phyloP scores from a whole-genome alignment of 2,329 filamentous ascomycete genomes.

The Knufia petricola region DNA sequence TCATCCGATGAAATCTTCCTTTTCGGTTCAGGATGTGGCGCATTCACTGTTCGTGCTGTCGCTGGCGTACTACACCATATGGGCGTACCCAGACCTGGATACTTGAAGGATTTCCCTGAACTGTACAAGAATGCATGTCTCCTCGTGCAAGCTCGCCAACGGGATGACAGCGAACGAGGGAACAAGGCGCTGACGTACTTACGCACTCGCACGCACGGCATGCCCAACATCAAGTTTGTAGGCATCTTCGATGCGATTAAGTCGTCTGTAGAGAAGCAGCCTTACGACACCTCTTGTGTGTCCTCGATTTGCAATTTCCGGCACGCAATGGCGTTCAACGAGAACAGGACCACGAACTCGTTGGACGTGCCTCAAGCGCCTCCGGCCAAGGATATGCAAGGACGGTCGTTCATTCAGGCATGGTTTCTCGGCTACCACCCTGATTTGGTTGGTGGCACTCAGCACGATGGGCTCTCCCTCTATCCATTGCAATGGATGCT shows the following conservation, averaged over 20 bases:
- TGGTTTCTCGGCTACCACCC: constrained; percentile 33
- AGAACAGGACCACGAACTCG: constrained; percentile 26
- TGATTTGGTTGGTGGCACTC: constrained; percentile 31
- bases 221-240: constrained; percentile 31
- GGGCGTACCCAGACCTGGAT: constrained; percentile 19
- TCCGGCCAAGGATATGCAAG: constrained; percentile 16
- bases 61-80: constrained; percentile 32
- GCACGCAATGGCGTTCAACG: constrained; percentile 34
- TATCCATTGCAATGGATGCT: constrained; percentile 38
- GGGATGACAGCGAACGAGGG: constrained; percentile 19
- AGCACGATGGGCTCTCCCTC: constrained; percentile 31
- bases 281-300: constrained; percentile 28
- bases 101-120: constrained; percentile 23
- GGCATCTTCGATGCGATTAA: constrained; percentile 33
- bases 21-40: constrained; percentile 34
- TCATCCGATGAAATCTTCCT: constrained; percentile 33
- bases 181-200: constrained; percentile 17
- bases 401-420: constrained; percentile 28
- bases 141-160: constrained; percentile 15
- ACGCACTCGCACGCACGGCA: constrained; percentile 14
- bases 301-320: constrained; percentile 29
- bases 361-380: constrained; percentile 23
- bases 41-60: constrained; percentile 33
- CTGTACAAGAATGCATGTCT: constrained; percentile 25
- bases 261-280: constrained; percentile 21